Evolutionary conservation across 192 early-diverging fungal genomes (phyloP), one percentile per base, ranked within the genome.

Genomic region (Backusella psychrophila): DNA sequence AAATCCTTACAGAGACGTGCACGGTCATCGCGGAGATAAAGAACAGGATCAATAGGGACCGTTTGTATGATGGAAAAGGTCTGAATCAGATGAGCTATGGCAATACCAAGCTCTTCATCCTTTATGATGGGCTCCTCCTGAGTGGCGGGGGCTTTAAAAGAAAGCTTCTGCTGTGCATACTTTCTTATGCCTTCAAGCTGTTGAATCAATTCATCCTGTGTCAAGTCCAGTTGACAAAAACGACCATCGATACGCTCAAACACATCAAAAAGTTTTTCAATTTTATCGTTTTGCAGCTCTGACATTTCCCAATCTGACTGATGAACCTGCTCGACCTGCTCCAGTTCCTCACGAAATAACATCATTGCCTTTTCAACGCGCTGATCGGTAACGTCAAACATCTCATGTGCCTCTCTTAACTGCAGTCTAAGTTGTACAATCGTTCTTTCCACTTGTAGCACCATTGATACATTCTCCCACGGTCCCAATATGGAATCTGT

Each of bases 331-430:
- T 79, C 78, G 2, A 79, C 42, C 12, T 73, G 66, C 21, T 79
- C 80, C 73, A 81, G 29, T 34, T 71, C 72, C 36, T 81, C 73
- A 6, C 70, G 67, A n/a, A 78, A 81, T 26, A 59, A 53, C 17
- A 78, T 39, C 67, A 81, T 75, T 0, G 77, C 76, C 38, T 69
- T 74, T 75, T 81, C 76, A 33, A 73, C 29, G 4, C 69, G 66
- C n/a, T 81, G 67, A 36, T 86, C 85, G 6, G 87, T 84, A 5
- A 83, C 77, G 73, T 85, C 84, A 69, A 88, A 76, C 44, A 88
- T 79, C 26, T 84, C 85, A 41, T 88, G 84, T 2, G 85, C 84
- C 66, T 86, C 83, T 33, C 81, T 74, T 7, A 88, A 71, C 26
- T 88, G 83, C 11, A 68, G 80, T 34, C 84, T 78, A 15, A 88